Conservation (phyloP, 2,329 filamentous ascomycete species). For the Pyricularia sp. region DNA sequence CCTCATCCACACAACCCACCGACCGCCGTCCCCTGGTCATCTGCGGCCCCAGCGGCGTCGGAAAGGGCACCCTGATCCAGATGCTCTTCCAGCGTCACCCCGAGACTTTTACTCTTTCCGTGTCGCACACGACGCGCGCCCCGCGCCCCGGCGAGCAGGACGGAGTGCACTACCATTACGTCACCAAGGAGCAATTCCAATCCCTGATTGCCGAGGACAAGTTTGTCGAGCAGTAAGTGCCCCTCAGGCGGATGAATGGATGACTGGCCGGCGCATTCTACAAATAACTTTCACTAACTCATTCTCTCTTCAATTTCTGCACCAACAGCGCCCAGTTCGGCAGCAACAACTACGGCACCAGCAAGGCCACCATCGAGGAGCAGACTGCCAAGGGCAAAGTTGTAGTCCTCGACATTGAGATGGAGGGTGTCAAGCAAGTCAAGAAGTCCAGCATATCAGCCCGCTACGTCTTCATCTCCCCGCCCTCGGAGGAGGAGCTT, state of each 20-base stretch:
- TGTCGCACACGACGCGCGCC: constrained; percentile 69
- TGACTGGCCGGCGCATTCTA: neutral
- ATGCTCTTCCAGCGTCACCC: constrained; percentile 52
- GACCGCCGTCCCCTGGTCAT: constrained; percentile 63
- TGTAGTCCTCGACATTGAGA: constrained; percentile 90
- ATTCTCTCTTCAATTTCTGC: neutral
- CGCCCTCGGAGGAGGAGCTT: constrained; percentile 64
- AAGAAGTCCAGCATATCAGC: constrained; percentile 65
- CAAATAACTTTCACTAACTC: neutral
- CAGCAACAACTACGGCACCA: constrained; percentile 80
- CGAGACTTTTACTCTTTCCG: constrained; percentile 42
- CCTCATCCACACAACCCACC: constrained; percentile 18
- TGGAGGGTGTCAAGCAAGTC: constrained; percentile 96
- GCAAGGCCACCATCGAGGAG: constrained; percentile 67
- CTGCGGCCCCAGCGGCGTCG: constrained; percentile 70
- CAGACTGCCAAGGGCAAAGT: constrained; percentile 61
- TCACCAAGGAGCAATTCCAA: constrained; percentile 57
- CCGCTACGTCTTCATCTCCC: constrained; percentile 76
- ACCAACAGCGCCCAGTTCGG: constrained; percentile 59
- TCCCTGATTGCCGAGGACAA: constrained; percentile 56
- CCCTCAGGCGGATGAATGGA: too few species aligned
- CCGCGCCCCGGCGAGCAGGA: constrained; percentile 68
- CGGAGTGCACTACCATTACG: constrained; percentile 76
- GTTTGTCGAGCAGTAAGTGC: constrained; percentile 58
- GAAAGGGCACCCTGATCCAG: constrained; percentile 73